Evolutionary conservation across 352 stramenopile genomes (phyloP), one percentile per base, ranked within the genome.

Genomic region (Phytophthora vignae): DNA sequence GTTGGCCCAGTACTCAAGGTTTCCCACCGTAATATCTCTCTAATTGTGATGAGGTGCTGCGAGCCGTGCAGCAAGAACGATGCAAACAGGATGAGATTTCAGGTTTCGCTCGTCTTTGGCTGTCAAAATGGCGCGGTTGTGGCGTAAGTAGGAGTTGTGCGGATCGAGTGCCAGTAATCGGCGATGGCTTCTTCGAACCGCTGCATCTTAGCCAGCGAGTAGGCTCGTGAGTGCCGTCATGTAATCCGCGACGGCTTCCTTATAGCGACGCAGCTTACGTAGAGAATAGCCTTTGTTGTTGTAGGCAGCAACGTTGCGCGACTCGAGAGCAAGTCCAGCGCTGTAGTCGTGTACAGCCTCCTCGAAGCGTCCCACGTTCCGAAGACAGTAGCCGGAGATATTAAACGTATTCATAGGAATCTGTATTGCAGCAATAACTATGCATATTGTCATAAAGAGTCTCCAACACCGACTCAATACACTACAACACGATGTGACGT

Each of bases 231-330:
- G 69, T 50, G 88, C 87, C 19, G 72, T 88, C 11, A 76, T 83
- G 73, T 97, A 97, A 76, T 97, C 90, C 4, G 73, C 69, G 36
- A 95, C 79, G 9, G 90, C 90, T 55, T 85, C 75, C 21, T 90
- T 75, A 44, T 88, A 97, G 9, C 77, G 76, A 40, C 78, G 77
- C 44, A 87, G 65, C 71, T 97, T 97, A 25, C 90, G 87, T 21
- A 86, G 78, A n/a, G 87, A 82, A 65, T 95, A 97, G 5, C 88
- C 91, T 59, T 89, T 82, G 67, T 97, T 96, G 67, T 93, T 94
- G 71, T 93, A 95, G 10, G 88, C 89, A 2, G 84, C 82, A 19
- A 94, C 65, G 54, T 96, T 94, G 29, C 76, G 60, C 33, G 85
- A 82, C 33, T 96, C 88, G 7, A 95, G 62, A 31, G 64, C 54